Evolutionary conservation across 495 filamentous ascomycete genomes (phyloP).

Genomic region (Podospora comata): DNA sequence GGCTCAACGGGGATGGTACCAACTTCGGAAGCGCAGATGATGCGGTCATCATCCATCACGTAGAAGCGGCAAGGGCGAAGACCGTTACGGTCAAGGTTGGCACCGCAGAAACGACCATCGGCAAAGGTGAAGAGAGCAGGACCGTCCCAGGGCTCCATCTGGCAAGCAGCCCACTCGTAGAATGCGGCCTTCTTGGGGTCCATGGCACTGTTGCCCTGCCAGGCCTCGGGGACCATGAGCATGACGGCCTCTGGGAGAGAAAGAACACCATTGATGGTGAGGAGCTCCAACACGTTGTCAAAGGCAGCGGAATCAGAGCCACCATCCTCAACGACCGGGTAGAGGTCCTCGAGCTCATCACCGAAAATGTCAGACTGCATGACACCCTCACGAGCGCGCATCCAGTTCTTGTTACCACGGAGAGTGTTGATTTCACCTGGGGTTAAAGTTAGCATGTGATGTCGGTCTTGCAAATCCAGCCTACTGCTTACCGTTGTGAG

Average conservation of each 20-base stretch:
- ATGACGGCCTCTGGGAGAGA: constrained; percentile 97
- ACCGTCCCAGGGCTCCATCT: constrained; percentile 99
- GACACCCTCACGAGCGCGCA: constrained; percentile 95
- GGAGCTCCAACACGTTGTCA: constrained; percentile 93
- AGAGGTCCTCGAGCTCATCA: constrained; percentile 85
- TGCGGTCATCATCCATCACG: constrained; percentile 95
- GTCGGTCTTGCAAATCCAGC: constrained; percentile 14
- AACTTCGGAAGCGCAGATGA: constrained; percentile 97
- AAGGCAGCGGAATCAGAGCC: constrained; percentile 98
- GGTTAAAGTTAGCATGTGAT: constrained; percentile 35
- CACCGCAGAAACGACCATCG: constrained; percentile 96
- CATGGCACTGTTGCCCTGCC: constrained; percentile 92
- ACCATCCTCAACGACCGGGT: constrained; percentile 95
- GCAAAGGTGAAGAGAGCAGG: constrained; percentile 98
- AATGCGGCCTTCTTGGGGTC: constrained; percentile 96
- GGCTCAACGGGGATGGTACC: constrained; percentile 91
- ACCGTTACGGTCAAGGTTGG: constrained; percentile 97
- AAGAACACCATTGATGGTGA: constrained; percentile 95
- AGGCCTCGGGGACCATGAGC: constrained; percentile 98
- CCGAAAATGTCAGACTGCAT: constrained; percentile 91
- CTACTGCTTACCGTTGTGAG: constrained; percentile 78
- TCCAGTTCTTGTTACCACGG: constrained; percentile 99
- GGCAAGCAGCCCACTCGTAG: constrained; percentile 98
- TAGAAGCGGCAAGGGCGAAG: constrained; percentile 97
- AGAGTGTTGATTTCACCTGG: constrained; percentile 92